Base-by-base conservation (phyloP, 2,329 filamentous ascomycete genomes). In the Didymella glomerata region DNA sequence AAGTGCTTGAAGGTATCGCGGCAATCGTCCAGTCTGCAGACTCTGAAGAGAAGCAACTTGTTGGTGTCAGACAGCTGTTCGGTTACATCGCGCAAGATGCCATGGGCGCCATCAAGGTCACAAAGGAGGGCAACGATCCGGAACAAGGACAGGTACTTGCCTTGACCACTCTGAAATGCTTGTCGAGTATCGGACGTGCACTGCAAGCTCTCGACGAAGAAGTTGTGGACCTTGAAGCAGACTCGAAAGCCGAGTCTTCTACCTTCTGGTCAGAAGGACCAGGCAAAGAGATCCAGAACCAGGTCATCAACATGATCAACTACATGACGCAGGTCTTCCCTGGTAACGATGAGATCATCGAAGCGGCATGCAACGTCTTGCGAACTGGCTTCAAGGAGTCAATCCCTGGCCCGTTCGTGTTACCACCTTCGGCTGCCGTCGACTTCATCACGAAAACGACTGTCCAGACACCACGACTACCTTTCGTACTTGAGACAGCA, bases 351-450 rank as follows among this genome's bases (percentile, higher is more conserved):
- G 91, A 93, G 65, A 84, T 92, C 11, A 83, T 90, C 22, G 90
- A 93, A 68, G 83, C 86, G 4, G 86, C 89, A 32, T 95, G 91
- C 76, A 83, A 83, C 57, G 85, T 93, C 47, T 82, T 94, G 48
- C 86, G 88, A 40, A 85, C 87, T 20, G 92, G 92, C 0, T 93
- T 93, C 69, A 88, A 88, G 1, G 92, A 96, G 74, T 84, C 83
- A 0, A 85, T 87, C 25, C 86, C 89, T 3, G 91, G 91, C 0
- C 90, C 91, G 0, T 94, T 95, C 67, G 90, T 93, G 9, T 86
- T 96, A 60, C 84, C 88, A 2, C 82, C 89, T 0, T 79, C 83
- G 0, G 82, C 87, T 63, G 86, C 91, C n/a, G 85, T 88, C 11
- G 82, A 86, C 41, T 90, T 90, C 71, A 82, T 95, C 46, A 81